These are phyloP conservation scores for Cytospora paraplurivora DNA, from an alignment of 2,329 filamentous ascomycete genomes.

Conservation along the genomic window DNA sequence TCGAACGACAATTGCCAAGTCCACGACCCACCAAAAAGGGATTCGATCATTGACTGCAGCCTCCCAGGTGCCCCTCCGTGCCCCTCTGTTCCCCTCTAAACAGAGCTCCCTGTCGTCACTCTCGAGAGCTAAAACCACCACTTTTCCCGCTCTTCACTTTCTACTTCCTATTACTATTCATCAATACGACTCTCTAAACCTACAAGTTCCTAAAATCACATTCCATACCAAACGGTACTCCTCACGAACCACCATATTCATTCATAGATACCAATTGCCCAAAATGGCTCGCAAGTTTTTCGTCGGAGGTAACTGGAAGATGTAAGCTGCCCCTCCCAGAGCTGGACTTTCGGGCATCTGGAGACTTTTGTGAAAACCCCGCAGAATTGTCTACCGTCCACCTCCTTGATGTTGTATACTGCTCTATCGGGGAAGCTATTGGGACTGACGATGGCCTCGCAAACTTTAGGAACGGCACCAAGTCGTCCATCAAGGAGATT, in stretches of 20 bases:
- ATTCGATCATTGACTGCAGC: not conserved
- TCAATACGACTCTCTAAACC: not conserved
- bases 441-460: conserved; percentile 28
- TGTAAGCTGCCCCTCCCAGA: conserved; percentile 60
- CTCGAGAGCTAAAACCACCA: not conserved
- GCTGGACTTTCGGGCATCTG: conserved; percentile 34
- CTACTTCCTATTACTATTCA: conserved; percentile 5
- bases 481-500: conserved; percentile 87
- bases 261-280: conserved; percentile 42
- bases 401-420: conserved; percentile 8
- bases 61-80: conserved; percentile 6
- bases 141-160: conserved; percentile 19
- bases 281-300: conserved; percentile 96
- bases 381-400: conserved; percentile 27
- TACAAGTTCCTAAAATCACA: not conserved
- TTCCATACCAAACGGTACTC: not conserved
- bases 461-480: conserved; percentile 84
- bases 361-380: conserved; percentile 34
- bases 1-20: conserved; percentile 22
- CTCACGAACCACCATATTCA: not conserved
- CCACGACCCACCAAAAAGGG: conserved; percentile 16
- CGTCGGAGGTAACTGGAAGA: conserved; percentile 99
- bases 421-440: conserved; percentile 7
- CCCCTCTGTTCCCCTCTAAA: conserved; percentile 24
- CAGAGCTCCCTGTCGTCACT: conserved; percentile 17